phyloP scores from a whole-genome alignment of 805 yeast species.

The Kodamaea jinghongensis region DNA sequence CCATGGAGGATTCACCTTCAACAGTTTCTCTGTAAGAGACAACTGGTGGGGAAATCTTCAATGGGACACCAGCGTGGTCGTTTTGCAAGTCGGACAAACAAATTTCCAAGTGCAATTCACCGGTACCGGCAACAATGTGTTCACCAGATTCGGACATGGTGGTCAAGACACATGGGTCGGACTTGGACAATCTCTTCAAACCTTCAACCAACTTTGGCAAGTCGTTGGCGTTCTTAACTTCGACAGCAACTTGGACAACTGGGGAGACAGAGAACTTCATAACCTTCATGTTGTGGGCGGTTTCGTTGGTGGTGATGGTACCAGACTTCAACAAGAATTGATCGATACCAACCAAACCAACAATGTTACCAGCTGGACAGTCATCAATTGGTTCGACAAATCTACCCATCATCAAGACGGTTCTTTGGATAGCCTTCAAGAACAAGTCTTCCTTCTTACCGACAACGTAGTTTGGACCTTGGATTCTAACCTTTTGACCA shows the following conservation, averaged over 20 bases:
- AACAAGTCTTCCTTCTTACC: slow-evolving; percentile 98
- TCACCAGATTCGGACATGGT: slow-evolving; percentile 93
- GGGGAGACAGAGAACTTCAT: slow-evolving; percentile 99
- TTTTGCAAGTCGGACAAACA: slow-evolving; percentile 93
- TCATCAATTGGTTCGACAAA: slow-evolving; percentile 96
- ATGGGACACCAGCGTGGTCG: slow-evolving; percentile 99
- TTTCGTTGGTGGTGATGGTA: slow-evolving; percentile 95
- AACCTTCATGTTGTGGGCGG: slow-evolving; percentile 99
- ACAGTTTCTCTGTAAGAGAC: slow-evolving; percentile 99
- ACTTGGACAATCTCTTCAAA: slow-evolving; percentile 98
- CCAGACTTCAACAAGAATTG: slow-evolving; percentile 99
- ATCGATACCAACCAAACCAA: slow-evolving; percentile 99
- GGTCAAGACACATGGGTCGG: slow-evolving; percentile 97
- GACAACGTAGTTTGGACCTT: slow-evolving; percentile 99
- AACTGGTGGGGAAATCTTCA: slow-evolving; percentile 95
- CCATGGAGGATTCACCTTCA: slow-evolving; percentile 87
- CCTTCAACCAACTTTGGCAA: slow-evolving; percentile 99
- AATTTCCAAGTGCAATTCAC: slow-evolving; percentile 99
- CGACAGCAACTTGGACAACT: slow-evolving; percentile 99
- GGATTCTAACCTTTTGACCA: slow-evolving; percentile 99
- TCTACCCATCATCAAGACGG: slow-evolving; percentile 99
- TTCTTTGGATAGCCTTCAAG: slow-evolving; percentile 97
- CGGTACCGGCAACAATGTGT: slow-evolving; percentile 99
- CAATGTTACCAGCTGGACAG: slow-evolving; percentile 99
- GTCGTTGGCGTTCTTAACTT: slow-evolving; percentile 99